Percentiles rank a stretch among this genome's conserved stretches.
These are phyloP conservation scores for Pestalotiopsis sp. DNA, from an alignment of 2,329 filamentous ascomycete species.

Conservation along the genomic window DNA sequence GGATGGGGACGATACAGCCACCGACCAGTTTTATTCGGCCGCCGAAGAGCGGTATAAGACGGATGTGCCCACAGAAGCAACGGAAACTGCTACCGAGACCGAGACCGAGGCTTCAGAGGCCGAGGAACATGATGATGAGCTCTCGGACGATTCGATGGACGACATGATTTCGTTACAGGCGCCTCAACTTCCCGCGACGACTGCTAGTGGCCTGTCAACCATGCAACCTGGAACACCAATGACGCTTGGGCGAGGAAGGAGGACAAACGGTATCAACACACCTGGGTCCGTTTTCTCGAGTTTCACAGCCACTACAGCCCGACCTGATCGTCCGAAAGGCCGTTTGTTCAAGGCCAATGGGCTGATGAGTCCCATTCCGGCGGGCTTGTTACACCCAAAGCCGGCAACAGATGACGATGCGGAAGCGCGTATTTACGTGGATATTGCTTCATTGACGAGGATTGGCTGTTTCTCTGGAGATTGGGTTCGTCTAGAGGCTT, in stretches of 20 bases:
- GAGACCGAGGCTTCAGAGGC: constrained; percentile 62
- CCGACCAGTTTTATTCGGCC: constrained; percentile 90
- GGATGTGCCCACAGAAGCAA: constrained; percentile 58
- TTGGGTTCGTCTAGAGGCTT: constrained; percentile 84
- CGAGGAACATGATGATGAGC: constrained; percentile 65
- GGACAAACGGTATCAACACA: constrained; percentile 72
- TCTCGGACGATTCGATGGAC: constrained; percentile 89
- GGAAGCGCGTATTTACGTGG: constrained; percentile 85
- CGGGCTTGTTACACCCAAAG: constrained; percentile 81
- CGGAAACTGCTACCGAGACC: constrained; percentile 60
- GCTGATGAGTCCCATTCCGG: constrained; percentile 68
- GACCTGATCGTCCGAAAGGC: constrained; percentile 69
- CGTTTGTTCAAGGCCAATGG: constrained; percentile 85
- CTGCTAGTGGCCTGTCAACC: constrained; percentile 76
- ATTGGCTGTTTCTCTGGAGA: constrained; percentile 97
- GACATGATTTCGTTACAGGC: constrained; percentile 89
- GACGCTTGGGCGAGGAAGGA: constrained; percentile 64
- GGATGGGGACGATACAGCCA: constrained; percentile 80
- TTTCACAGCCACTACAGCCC: constrained; percentile 80
- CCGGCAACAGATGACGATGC: constrained; percentile 79
- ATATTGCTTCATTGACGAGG: constrained; percentile 80
- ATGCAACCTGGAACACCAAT: constrained; percentile 80
- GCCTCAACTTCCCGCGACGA: constrained; percentile 74
- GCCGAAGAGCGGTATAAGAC: constrained; percentile 74
- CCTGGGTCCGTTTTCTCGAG: constrained; percentile 88